Evolutionary conservation across 805 yeast genomes (phyloP).

Genomic region (Wickerhamiella hasegawae): DNA sequence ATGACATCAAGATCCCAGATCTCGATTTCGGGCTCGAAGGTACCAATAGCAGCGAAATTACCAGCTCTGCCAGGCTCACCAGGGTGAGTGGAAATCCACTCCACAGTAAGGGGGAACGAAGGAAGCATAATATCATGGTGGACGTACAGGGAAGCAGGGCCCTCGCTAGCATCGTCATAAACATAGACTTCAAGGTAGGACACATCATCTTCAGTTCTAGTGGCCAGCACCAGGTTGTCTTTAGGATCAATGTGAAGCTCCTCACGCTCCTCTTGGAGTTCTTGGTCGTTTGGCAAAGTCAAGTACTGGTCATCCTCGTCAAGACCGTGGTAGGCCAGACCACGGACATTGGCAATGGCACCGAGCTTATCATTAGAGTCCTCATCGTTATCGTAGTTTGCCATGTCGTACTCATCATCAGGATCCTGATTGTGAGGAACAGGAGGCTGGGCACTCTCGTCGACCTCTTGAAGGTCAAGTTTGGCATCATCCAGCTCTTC

Average conservation of each 20-base stretch:
- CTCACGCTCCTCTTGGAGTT: conserved; percentile 56
- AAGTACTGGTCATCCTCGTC: conserved; percentile 41
- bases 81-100: conserved; percentile 77
- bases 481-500: conserved; percentile 66
- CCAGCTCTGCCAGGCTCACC: conserved; percentile 35
- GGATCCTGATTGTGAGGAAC: conserved; percentile 3
- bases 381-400: conserved; percentile 26
- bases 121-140: conserved; percentile 97
- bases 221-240: conserved; percentile 76
- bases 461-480: conserved; percentile 40
- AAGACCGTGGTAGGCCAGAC: conserved; percentile 25
- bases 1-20: conserved; percentile 88
- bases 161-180: conserved; percentile 79
- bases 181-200: conserved; percentile 86
- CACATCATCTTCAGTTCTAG: conserved; percentile 91
- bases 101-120: conserved; percentile 90
- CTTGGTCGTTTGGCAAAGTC: conserved; percentile 38
- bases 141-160: conserved; percentile 56
- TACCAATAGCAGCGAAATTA: conserved; percentile 90
- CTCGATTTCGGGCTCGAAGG: conserved; percentile 95
- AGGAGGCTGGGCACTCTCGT: conserved; percentile 8
- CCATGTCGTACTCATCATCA: conserved; percentile 32
- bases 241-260: conserved; percentile 79
- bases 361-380: conserved; percentile 32
- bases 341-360: conserved; percentile 30